A percentile compares a stretch with the other conserved stretches of the same genome.
Conservation (phyloP, 345 rosid species). For the Corchorus olitorius region DNA sequence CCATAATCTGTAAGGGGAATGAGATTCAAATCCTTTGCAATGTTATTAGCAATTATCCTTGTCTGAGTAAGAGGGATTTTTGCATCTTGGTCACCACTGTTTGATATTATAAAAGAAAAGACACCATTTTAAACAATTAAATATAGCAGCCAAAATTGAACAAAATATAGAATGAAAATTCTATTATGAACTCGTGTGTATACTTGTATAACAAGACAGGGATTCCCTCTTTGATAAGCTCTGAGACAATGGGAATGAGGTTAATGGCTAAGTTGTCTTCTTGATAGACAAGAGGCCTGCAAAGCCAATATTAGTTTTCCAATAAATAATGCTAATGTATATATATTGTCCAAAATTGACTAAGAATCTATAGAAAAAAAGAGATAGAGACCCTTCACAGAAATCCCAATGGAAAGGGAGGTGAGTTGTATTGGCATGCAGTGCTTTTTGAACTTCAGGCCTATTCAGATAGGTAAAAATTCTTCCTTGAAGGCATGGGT, state of each 20-base stretch:
- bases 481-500: slow-evolving; percentile 36
- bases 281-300: slow-evolving; percentile 41
- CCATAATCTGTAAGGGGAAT: slow-evolving; percentile 13
- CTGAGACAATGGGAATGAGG: slow-evolving; percentile 28
- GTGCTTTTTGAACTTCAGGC: slow-evolving; percentile 43
- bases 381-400: slow-evolving; percentile 34
- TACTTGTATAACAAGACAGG: slow-evolving; percentile 39
- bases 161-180: not conserved
- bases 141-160: not conserved
- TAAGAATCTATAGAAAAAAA: not conserved
- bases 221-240: slow-evolving; percentile 32
- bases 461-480: slow-evolving; percentile 32
- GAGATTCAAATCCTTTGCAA: slow-evolving; percentile 40
- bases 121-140: not conserved
- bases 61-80: slow-evolving; percentile 19
- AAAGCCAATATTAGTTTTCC: not conserved
- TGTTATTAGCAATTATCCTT: slow-evolving; percentile 37
- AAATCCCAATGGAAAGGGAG: slow-evolving; percentile 39
- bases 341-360: not conserved
- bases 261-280: slow-evolving; percentile 28
- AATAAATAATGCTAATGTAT: too few species aligned
- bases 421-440: slow-evolving; percentile 46
- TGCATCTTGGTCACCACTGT: slow-evolving; percentile 43
- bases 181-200: not conserved
- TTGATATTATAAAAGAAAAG: not conserved